A percentile compares a stretch with the other conserved stretches of the same genome.
Conservation (phyloP, 2,329 filamentous ascomycete genomes). For the Onygena corvina region DNA sequence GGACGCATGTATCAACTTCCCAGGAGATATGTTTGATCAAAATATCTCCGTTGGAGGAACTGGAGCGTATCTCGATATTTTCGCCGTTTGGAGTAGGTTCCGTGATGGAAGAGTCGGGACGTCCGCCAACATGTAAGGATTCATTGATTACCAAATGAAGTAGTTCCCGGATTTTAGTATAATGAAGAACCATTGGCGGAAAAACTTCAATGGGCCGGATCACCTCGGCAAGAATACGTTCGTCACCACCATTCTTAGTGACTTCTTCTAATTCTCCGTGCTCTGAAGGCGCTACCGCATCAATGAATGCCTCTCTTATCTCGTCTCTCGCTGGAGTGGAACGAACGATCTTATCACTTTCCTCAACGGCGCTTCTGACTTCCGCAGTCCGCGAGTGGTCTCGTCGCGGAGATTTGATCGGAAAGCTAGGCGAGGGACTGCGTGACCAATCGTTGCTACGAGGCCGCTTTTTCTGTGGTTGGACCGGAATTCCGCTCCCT, state of each 20-base stretch:
- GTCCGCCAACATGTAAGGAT: conserved; percentile 37
- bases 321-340: conserved; percentile 29
- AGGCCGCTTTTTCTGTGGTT: conserved; percentile 35
- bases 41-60: conserved; percentile 33
- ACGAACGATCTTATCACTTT: conserved; percentile 32
- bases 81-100: conserved; percentile 35
- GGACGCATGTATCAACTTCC: conserved; percentile 37
- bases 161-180: conserved; percentile 36
- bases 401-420: conserved; percentile 23
- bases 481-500: conserved; percentile 33
- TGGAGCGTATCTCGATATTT: conserved; percentile 35
- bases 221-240: conserved; percentile 52
- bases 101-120: conserved; percentile 37
- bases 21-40: conserved; percentile 37
- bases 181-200: conserved; percentile 28
- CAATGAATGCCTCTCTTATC: conserved; percentile 23
- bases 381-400: conserved; percentile 31
- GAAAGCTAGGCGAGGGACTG: conserved; percentile 24
- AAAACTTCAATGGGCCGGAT: conserved; percentile 22
- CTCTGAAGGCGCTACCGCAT: conserved; percentile 25
- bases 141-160: conserved; percentile 38
- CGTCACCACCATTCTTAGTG: conserved; percentile 81
- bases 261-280: conserved; percentile 19
- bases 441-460: conserved; percentile 31
- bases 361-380: conserved; percentile 32